Percentiles rank a stretch among this genome's conserved stretches.
phyloP scores from a whole-genome alignment of 768 basidiomycete genomes.

The Pleurotus tuoliensis region DNA sequence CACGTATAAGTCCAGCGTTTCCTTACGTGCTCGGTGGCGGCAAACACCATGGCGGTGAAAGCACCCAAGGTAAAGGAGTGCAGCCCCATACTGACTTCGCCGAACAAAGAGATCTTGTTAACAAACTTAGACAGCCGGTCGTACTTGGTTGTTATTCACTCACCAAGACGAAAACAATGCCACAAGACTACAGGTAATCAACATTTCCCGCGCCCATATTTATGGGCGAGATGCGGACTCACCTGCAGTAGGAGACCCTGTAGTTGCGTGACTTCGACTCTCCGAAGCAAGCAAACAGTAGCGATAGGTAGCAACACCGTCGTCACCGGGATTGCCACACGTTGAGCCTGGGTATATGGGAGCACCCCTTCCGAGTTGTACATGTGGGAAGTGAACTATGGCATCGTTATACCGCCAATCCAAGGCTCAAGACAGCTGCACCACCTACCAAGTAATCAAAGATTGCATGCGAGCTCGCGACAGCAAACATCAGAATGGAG shows the following conservation, averaged over 20 bases:
- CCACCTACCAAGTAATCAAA: background rate
- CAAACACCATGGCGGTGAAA: background rate
- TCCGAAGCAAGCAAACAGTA: too few species aligned
- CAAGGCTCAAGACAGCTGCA: background rate
- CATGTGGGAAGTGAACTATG: too few species aligned
- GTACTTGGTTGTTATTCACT: background rate
- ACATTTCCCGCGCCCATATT: background rate
- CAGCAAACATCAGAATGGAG: background rate
- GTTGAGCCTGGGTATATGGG: too few species aligned
- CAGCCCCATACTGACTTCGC: background rate
- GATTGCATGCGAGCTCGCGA: background rate
- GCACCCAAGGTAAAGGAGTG: background rate
- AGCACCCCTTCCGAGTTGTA: too few species aligned
- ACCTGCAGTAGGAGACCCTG: background rate
- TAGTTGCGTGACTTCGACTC: background rate
- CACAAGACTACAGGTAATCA: background rate
- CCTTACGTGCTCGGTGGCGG: background rate
- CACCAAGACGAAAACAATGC: background rate
- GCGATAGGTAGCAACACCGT: too few species aligned
- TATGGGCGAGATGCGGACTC: background rate
- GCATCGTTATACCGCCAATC: too few species aligned
- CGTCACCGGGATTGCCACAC: too few species aligned
- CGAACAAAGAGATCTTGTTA: background rate
- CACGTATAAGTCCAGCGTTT: background rate
- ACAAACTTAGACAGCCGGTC: background rate